Conservation (phyloP, 2,329 filamentous ascomycete species). For the Sphaerostilbella broomeana region DNA sequence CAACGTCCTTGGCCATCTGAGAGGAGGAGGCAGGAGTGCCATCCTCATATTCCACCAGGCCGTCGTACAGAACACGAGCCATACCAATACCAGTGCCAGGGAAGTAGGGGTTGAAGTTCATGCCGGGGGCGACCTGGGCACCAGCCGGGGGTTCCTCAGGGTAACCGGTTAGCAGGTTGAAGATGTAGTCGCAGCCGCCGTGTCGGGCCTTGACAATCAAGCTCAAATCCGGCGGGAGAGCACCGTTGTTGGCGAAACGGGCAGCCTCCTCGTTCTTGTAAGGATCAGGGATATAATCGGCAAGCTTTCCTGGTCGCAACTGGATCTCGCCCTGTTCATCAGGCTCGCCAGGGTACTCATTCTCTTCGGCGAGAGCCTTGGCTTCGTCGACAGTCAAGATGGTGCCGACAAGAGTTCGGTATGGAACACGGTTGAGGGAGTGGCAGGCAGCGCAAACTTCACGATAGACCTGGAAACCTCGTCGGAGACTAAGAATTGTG, state of each 20-base stretch:
- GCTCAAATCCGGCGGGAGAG: slow-evolving; percentile 92
- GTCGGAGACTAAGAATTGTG: slow-evolving; percentile 64
- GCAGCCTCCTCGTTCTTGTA: slow-evolving; percentile 99
- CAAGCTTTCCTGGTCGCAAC: slow-evolving; percentile 97
- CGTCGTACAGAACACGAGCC: slow-evolving; percentile 97
- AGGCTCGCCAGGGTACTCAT: slow-evolving; percentile 97
- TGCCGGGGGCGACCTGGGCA: slow-evolving; percentile 73
- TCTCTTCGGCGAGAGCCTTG: slow-evolving; percentile 94
- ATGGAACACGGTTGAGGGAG: slow-evolving; percentile 89
- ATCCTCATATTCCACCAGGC: slow-evolving; percentile 96
- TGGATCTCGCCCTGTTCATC: slow-evolving; percentile 97
- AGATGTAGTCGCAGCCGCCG: slow-evolving; percentile 98
- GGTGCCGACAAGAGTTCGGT: slow-evolving; percentile 82
- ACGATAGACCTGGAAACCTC: slow-evolving; percentile 98
- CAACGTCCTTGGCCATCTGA: slow-evolving; percentile 99
- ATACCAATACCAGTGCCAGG: slow-evolving; percentile 98
- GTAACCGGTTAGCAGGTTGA: slow-evolving; percentile 93
- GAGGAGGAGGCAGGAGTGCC: slow-evolving; percentile 89
- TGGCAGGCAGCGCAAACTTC: slow-evolving; percentile 98
- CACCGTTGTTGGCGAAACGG: slow-evolving; percentile 96
- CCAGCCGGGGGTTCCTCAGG: slow-evolving; percentile 93
- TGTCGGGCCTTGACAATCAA: slow-evolving; percentile 97
- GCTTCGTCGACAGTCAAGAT: slow-evolving; percentile 96
- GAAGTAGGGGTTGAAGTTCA: slow-evolving; percentile 99
- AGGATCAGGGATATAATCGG: slow-evolving; percentile 88